phyloP scores from a whole-genome alignment of 495 filamentous ascomycete species.

The Aspergillus panamensis region DNA sequence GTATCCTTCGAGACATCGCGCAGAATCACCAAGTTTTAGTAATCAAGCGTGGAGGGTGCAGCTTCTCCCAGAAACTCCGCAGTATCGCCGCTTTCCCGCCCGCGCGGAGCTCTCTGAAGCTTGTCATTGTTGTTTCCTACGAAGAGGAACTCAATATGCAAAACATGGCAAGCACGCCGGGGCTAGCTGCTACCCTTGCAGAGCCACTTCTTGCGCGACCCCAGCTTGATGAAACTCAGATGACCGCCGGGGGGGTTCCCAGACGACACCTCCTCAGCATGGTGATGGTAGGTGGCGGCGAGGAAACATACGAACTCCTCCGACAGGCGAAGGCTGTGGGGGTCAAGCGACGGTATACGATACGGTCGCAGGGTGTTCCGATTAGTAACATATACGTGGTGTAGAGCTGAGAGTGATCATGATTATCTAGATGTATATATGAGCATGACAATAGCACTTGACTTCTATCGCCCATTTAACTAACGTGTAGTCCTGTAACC shows the following conservation, averaged over 20 bases:
- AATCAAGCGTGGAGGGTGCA: conserved; percentile 79
- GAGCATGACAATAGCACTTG: neutral
- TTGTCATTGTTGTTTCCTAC: conserved; percentile 78
- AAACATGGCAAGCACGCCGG: conserved; percentile 1
- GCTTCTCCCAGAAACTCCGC: conserved; percentile 74
- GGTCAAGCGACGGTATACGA: conserved; percentile 70
- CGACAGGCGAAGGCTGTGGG: conserved; percentile 60
- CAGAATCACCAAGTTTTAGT: conserved; percentile 76
- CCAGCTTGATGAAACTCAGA: conserved; percentile 70
- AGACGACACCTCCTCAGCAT: conserved; percentile 73
- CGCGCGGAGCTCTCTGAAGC: conserved; percentile 56
- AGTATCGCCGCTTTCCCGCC: conserved; percentile 78
- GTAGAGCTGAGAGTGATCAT: conserved; percentile 24
- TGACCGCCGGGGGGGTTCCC: conserved; percentile 65
- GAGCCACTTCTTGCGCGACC: conserved; percentile 58
- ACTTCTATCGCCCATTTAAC: neutral
- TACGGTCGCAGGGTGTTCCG: conserved; percentile 75
- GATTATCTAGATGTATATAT: neutral
- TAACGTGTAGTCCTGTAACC: too few species aligned
- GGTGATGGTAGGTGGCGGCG: conserved; percentile 79
- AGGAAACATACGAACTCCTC: conserved; percentile 62
- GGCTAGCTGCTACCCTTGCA: conserved; percentile 42
- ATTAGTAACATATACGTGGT: conserved; percentile 79
- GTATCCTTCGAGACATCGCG: conserved; percentile 56
- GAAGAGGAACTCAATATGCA: conserved; percentile 33